phyloP scores from a whole-genome alignment of 1,139 yeast species.

The Suhomyces ambrosiae region DNA sequence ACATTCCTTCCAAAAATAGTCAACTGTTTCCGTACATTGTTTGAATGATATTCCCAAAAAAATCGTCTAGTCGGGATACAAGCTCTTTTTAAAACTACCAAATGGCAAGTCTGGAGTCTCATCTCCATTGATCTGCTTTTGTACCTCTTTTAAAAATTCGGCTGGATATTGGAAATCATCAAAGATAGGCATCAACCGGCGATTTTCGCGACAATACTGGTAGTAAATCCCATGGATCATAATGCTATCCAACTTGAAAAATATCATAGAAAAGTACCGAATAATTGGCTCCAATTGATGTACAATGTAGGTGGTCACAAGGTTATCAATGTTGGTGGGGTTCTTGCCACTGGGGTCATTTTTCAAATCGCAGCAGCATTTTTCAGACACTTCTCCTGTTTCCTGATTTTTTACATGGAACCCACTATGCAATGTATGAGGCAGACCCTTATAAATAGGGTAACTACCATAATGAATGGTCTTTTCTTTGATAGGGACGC shows the following conservation, averaged over 20 bases:
- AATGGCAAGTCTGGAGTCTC: slow-evolving; percentile 10
- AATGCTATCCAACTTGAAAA: slow-evolving; percentile 29
- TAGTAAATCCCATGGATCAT: slow-evolving; percentile 45
- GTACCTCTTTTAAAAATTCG: slow-evolving; percentile 16
- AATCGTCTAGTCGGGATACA: too few relatives aligned
- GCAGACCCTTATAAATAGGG: slow-evolving; percentile 43
- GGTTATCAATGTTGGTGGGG: slow-evolving; percentile 33
- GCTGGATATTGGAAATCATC: slow-evolving; percentile 34
- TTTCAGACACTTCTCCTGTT: slow-evolving; percentile 4
- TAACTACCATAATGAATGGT: slow-evolving; percentile 29
- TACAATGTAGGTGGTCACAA: slow-evolving; percentile 39
- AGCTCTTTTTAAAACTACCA: slow-evolving; percentile 8
- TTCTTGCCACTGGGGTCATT: slow-evolving; percentile 29
- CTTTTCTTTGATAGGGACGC: slow-evolving; percentile 38
- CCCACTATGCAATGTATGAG: slow-evolving; percentile 38
- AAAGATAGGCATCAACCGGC: slow-evolving; percentile 29
- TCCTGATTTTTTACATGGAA: slow-evolving; percentile 25
- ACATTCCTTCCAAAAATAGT: too few relatives aligned
- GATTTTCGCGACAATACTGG: slow-evolving; percentile 18
- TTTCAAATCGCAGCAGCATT: slow-evolving; percentile 28
- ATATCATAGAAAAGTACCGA: slow-evolving; percentile 27
- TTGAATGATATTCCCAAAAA: too few relatives aligned
- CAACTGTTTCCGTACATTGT: too few relatives aligned
- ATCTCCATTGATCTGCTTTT: neutral
- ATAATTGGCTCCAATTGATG: slow-evolving; percentile 41